Percentiles rank a stretch among this genome's conserved stretches.
These are phyloP conservation scores for Camptophora hylomeconis DNA, from an alignment of 2,329 filamentous ascomycete genomes.

Conservation along the genomic window DNA sequence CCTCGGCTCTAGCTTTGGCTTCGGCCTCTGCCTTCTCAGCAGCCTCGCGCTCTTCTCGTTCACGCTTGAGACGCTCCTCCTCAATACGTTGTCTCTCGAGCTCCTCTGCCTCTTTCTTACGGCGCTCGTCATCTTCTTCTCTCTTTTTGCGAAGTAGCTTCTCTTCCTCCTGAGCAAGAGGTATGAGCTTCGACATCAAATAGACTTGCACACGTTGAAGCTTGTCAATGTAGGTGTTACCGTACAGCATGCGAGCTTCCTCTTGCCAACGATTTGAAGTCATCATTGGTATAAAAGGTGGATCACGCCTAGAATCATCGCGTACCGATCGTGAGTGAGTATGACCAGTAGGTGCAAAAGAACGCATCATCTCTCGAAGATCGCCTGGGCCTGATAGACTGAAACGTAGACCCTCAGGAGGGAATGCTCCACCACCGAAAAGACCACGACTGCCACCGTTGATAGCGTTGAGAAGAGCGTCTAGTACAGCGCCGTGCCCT, in stretches of 20 bases:
- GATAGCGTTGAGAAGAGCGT: constrained; percentile 44
- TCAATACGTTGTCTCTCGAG: constrained; percentile 54
- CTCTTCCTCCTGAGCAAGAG: constrained; percentile 70
- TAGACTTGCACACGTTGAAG: constrained; percentile 53
- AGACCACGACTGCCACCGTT: constrained; percentile 31
- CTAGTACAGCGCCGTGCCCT: constrained; percentile 22
- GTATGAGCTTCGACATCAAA: constrained; percentile 62
- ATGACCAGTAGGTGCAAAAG: constrained; percentile 18
- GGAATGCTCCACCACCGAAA: constrained; percentile 25
- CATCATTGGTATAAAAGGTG: constrained; percentile 57
- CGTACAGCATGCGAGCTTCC: constrained; percentile 78
- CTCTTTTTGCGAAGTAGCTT: constrained; percentile 53
- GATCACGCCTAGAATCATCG: constrained; percentile 50
- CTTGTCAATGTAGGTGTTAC: constrained; percentile 53
- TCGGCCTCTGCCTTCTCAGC: constrained; percentile 34
- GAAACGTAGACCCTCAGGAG: too few species aligned
- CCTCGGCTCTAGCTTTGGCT: constrained; percentile 46
- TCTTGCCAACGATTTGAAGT: constrained; percentile 77
- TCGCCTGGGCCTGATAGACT: too few species aligned
- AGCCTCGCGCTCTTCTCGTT: constrained; percentile 55
- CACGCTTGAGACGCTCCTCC: constrained; percentile 57
- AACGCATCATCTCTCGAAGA: constrained; percentile 18
- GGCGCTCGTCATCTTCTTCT: constrained; percentile 41
- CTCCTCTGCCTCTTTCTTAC: constrained; percentile 50
- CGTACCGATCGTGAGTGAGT: constrained; percentile 21